phyloP scores from a whole-genome alignment of 2,329 filamentous ascomycete genomes.

The Apiospora aurea region DNA sequence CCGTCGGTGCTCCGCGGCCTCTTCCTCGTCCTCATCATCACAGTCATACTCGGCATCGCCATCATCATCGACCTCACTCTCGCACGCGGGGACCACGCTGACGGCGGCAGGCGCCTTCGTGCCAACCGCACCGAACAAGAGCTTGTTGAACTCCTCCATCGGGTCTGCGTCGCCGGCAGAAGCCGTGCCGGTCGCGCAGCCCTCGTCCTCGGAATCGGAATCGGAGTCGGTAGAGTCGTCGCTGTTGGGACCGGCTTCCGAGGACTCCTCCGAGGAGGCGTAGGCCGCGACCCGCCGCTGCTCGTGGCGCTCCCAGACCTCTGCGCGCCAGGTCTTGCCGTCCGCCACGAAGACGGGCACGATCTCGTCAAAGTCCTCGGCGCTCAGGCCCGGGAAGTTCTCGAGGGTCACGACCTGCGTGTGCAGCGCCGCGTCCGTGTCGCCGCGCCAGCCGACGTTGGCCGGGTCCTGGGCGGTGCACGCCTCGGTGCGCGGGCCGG shows the following conservation, averaged over 20 bases:
- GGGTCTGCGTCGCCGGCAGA: neutral
- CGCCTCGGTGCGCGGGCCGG: no score
- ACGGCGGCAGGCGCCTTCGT: neutral
- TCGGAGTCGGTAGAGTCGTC: no score
- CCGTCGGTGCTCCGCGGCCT: no score
- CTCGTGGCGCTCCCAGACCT: neutral
- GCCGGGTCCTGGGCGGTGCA: neutral
- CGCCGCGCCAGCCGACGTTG: neutral
- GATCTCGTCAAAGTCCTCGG: neutral
- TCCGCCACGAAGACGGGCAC: neutral
- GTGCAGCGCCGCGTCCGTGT: conserved; percentile 20
- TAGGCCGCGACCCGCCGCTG: neutral
- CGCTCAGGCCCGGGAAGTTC: neutral
- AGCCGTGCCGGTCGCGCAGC: neutral
- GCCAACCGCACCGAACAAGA: no score
- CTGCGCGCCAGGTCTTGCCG: neutral
- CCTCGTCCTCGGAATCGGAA: neutral
- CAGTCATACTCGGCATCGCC: neutral
- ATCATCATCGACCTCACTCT: neutral
- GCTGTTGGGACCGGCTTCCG: no score
- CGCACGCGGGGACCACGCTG: neutral
- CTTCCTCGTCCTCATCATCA: neutral
- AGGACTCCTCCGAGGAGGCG: neutral
- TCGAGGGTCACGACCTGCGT: neutral
- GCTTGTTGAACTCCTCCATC: no score